phyloP scores from a whole-genome alignment of 208 protist genomes.

The Trypanosomatidae sp. region DNA sequence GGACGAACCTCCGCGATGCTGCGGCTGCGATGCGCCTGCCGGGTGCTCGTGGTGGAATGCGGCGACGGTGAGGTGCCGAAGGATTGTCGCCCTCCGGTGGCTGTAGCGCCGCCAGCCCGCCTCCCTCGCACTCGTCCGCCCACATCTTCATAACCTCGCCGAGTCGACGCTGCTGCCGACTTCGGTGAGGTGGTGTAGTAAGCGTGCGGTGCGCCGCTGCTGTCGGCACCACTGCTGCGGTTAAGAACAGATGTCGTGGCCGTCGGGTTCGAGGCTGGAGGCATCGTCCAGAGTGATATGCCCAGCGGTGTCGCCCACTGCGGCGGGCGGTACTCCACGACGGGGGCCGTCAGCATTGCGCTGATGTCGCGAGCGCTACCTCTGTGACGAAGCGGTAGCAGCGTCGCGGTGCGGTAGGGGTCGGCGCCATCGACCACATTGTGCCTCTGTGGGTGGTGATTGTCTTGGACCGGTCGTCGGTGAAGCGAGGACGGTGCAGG shows the following conservation, averaged over 20 bases:
- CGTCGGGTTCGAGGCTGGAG: background rate
- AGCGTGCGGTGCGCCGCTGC: background rate
- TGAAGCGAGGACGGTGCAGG: background rate
- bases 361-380: conserved; percentile 21
- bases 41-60: background rate
- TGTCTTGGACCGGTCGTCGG: background rate
- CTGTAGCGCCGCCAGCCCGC: background rate
- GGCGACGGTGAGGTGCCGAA: conserved; percentile 2
- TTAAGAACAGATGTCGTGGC: background rate
- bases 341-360: conserved; percentile 14
- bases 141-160: background rate
- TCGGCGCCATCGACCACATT: background rate
- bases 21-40: conserved; percentile 1
- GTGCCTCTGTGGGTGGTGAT: background rate
- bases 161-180: background rate
- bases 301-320: conserved; percentile 4
- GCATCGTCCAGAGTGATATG: background rate
- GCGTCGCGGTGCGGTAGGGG: conserved; percentile 7
- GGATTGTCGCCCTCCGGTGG: background rate
- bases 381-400: conserved; percentile 35
- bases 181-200: background rate
- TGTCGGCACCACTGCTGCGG: background rate
- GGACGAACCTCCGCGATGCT: conserved; percentile 20
- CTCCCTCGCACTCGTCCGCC: background rate
- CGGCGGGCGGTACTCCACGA: conserved; percentile 18